These are phyloP conservation scores for Fomes fomentarius DNA, from an alignment of 1,284 basidiomycete species.

Conservation along the genomic window DNA sequence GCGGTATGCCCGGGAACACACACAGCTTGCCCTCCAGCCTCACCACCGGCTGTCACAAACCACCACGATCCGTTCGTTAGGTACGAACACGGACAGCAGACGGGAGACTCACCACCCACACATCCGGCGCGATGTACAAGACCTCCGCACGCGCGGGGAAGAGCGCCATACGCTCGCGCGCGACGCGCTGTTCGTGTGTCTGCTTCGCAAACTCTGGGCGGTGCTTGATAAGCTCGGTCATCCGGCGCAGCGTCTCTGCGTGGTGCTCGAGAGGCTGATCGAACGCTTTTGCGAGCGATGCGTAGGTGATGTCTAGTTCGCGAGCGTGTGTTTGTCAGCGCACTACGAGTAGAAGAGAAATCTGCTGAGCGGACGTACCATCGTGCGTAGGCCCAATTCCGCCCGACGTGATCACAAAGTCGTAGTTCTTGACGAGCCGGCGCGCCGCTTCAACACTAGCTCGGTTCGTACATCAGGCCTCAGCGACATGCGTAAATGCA, in stretches of 20 bases:
- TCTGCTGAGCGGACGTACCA: slow-evolving; percentile 54
- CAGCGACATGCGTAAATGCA: neutral
- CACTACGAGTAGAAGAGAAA: neutral
- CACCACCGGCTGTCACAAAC: slow-evolving; percentile 79
- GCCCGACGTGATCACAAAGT: slow-evolving; percentile 87
- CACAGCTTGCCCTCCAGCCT: slow-evolving; percentile 84
- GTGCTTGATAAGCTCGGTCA: slow-evolving; percentile 69
- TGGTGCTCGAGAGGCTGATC: slow-evolving; percentile 76
- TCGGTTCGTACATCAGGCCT: neutral
- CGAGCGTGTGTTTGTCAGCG: neutral
- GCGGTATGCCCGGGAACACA: slow-evolving; percentile 90
- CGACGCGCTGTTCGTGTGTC: slow-evolving; percentile 71
- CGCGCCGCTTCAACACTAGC: slow-evolving; percentile 85
- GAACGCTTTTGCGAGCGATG: slow-evolving; percentile 87
- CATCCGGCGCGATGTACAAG: slow-evolving; percentile 70
- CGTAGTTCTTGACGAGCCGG: slow-evolving; percentile 82
- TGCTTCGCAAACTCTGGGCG: slow-evolving; percentile 59
- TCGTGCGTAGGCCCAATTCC: slow-evolving; percentile 90
- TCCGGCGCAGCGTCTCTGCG: slow-evolving; percentile 79
- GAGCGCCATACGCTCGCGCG: slow-evolving; percentile 82
- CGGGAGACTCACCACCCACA: slow-evolving; percentile 86
- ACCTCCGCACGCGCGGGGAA: slow-evolving; percentile 81
- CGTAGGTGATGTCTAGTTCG: slow-evolving; percentile 94
- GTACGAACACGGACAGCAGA: no score
- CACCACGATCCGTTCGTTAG: no score